A percentile compares a stretch with the other conserved stretches of the same genome.
phyloP scores from a whole-genome alignment of 1,284 basidiomycete species.

The Rhizoctonia solani region DNA sequence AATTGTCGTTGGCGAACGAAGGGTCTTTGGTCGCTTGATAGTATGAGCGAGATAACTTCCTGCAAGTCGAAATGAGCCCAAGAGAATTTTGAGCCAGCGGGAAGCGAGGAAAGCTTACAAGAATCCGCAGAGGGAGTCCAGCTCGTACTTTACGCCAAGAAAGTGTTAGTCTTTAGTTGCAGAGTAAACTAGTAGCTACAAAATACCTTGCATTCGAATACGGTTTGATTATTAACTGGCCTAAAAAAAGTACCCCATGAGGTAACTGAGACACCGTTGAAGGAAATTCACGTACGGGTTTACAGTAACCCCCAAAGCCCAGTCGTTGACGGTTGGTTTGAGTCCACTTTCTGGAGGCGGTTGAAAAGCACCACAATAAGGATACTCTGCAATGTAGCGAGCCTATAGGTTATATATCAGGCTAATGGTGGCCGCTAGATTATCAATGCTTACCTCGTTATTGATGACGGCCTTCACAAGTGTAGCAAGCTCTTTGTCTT shows the following conservation, averaged over 20 bases:
- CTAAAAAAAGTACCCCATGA: conserved; percentile 45
- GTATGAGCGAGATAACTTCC: conserved; percentile 71
- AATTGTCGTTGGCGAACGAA: conserved; percentile 71
- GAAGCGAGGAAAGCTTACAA: conserved; percentile 44
- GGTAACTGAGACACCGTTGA: conserved; percentile 12
- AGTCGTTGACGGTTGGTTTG: conserved; percentile 62
- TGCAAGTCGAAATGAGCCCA: background rate
- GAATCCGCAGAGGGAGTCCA: conserved; percentile 75
- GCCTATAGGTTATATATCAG: conserved; percentile 45
- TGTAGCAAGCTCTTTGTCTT: conserved; percentile 61
- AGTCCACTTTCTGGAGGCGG: conserved; percentile 73
- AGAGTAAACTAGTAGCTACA: background rate
- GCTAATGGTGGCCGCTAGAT: background rate
- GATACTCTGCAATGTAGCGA: conserved; percentile 69
- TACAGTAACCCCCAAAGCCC: conserved; percentile 66
- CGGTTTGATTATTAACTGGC: conserved; percentile 66
- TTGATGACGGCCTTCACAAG: conserved; percentile 76
- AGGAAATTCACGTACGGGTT: conserved; percentile 60
- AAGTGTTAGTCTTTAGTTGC: background rate
- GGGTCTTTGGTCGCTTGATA: conserved; percentile 68
- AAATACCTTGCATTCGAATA: conserved; percentile 75
- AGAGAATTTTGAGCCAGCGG: background rate
- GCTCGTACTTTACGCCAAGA: conserved; percentile 59
- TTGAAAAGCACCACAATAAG: conserved; percentile 77
- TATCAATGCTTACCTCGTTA: conserved; percentile 53